Base-by-base conservation (phyloP, 2,329 filamentous ascomycete species). In the Penicillium brevicompactum region DNA sequence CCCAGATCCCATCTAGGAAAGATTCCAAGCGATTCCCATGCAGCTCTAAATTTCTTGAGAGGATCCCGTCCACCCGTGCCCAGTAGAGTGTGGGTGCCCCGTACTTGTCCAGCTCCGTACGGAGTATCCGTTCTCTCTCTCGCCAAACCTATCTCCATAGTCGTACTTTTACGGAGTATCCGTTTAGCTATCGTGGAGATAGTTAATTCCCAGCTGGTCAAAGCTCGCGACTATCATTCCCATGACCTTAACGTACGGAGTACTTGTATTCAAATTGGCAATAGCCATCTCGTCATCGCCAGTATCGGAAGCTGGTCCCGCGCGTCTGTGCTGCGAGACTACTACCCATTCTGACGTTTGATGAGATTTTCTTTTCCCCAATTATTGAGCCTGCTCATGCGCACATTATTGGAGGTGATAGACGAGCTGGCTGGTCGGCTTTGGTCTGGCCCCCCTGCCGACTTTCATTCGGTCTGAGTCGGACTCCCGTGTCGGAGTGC, bases 21-120 rank as follows among this genome's bases (percentile, higher is more conserved):
- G 40, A 51, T 48, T 13, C 16, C 16, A 47, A 57, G 40, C 49
- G 45, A 53, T 54, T 58, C 58, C 56, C 59, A 58, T 56, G 53
- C 57, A 42, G 45, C 50, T 56, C 52, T 50, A 60, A 59, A 42
- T 18, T 51, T 49, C 59, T 62, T 54, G 48, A 32, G 46, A 55
- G 58, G 32, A 53, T 40, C 42, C 40, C 31, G 9, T 41, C 16
- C 38, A 21, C 51, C 52, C 42, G 44, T 49, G 18, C 24, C 45
- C 47, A n/a, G 24, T 27, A 44, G 54, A 63, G 61, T 58, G 60
- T 61, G 60, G 42, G 41, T 34, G 34, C 37, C 30, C 34, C 49
- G 47, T 51, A 38, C n/a, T 22, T 9, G 16, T 34, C 7, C 13
- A 42, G 24, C 43, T 18, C 18, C 18, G 38, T n/a, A 21, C 27